Evolutionary conservation across 192 early-diverging fungal genomes (phyloP).

Genomic region (Gryganskiella cystojenkinii): DNA sequence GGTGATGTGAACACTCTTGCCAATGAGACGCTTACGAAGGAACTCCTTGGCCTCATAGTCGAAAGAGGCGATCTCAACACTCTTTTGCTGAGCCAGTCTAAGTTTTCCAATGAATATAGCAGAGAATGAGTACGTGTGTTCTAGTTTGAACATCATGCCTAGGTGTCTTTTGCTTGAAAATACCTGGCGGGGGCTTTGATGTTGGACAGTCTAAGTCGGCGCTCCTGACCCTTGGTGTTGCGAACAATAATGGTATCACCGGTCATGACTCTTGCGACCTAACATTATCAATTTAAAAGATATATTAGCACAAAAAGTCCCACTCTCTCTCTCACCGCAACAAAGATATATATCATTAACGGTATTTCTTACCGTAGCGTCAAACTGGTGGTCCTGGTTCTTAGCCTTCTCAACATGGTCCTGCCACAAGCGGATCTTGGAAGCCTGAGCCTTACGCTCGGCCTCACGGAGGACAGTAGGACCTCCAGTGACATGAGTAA

Average conservation of each 20-base stretch:
- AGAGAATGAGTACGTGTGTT: no score
- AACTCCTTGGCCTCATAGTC: slow-evolving; percentile 90
- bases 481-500: slow-evolving; percentile 77
- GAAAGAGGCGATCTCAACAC: slow-evolving; percentile 81
- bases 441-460: slow-evolving; percentile 83
- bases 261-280: slow-evolving; percentile 62
- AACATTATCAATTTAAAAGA: neutral
- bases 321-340: neutral
- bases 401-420: slow-evolving; percentile 69
- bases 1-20: slow-evolving; percentile 74
- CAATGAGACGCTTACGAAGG: slow-evolving; percentile 89
- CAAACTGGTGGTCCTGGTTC: slow-evolving; percentile 62
- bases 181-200: slow-evolving; percentile 45
- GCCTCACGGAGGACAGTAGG: slow-evolving; percentile 78
- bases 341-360: no score
- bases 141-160: no score
- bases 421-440: slow-evolving; percentile 90
- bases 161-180: no score
- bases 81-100: slow-evolving; percentile 59
- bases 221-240: slow-evolving; percentile 48
- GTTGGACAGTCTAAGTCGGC: slow-evolving; percentile 46
- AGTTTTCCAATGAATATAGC: neutral
- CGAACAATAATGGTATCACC: slow-evolving; percentile 67
- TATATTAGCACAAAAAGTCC: neutral
- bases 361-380: slow-evolving; percentile 55